Evolutionary conservation across 2,329 filamentous ascomycete species (phyloP).

Genomic region (Mariannaea sp.): DNA sequence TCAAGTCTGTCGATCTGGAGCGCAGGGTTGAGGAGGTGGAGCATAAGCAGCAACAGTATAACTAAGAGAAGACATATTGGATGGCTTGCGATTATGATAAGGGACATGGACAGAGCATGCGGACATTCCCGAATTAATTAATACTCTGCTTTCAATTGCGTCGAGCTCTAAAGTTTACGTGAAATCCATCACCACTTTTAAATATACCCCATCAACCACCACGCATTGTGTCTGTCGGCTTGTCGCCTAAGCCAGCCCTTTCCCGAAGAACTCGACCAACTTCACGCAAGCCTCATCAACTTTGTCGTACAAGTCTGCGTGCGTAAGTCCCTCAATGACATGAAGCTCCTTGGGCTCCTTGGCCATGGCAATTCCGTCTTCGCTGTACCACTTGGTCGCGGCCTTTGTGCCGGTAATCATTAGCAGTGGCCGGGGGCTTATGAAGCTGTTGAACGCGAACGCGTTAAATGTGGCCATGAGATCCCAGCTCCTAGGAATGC

Average conservation of each 20-base stretch:
- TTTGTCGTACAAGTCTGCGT: constrained; percentile 25
- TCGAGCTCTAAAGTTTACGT: neutral
- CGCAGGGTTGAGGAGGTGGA: constrained; percentile 61
- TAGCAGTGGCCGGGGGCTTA: constrained; percentile 14
- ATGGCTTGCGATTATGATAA: neutral
- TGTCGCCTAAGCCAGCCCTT: neutral
- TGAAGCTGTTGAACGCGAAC: constrained; percentile 6
- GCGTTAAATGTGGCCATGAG: constrained; percentile 10
- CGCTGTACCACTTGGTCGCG: constrained; percentile 7
- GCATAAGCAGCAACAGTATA: constrained; percentile 48
- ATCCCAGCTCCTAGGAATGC: constrained; percentile 12
- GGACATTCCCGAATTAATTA: neutral
- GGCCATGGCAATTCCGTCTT: constrained; percentile 17
- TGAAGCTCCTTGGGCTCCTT: constrained; percentile 26
- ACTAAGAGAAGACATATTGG: neutral
- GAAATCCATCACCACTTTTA: neutral
- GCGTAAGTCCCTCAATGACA: constrained; percentile 22
- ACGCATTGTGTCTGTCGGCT: neutral
- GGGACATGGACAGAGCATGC: neutral
- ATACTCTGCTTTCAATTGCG: neutral
- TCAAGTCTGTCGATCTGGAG: constrained; percentile 58
- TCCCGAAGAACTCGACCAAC: constrained; percentile 20
- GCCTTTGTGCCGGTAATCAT: constrained; percentile 14
- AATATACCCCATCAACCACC: neutral
- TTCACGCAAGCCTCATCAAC: constrained; percentile 21